Evolutionary conservation across 495 filamentous ascomycete genomes (phyloP), one percentile per base, ranked within the genome.

Genomic region (Aspergillus coremiiformis): DNA sequence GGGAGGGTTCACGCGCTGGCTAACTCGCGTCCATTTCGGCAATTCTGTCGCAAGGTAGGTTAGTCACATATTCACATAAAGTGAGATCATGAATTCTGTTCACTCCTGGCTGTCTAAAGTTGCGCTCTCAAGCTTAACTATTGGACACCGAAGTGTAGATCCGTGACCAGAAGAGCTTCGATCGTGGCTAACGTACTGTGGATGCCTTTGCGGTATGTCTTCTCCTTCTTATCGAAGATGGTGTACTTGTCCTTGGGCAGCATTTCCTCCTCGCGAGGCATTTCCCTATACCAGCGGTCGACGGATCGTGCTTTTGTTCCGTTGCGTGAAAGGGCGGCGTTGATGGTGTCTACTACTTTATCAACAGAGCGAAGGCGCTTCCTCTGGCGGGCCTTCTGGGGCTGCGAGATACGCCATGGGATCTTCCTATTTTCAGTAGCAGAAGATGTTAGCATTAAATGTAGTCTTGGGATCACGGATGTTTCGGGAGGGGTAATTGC

Each of bases 191-290:
- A 86, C 91, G 54, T 76, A 97, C 91, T 97, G 70, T 95, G 93
- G 63, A 97, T 89, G 15, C 87, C 84, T 81, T 98, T 98, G 66
- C 93, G 78, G 71, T 98, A 98, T 55, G 76, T 82, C 83, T 88
- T 95, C 76, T 85, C 91, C 69, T 96, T 96, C 58, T 90, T 83
- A 70, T 94, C 90, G 73, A 97, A 98, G 55, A 98, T 84, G 19
- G 91, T 95, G 74, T 98, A 98, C 70, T 98, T 98, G 71, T 98
- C 93, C 69, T 82, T 86, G 39, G 93, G 84, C 66, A 94, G 66
- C 93, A 98, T 98, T 77, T 97, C 90, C 66, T 82, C 80, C 79
- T 98, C 93, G 24, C 81, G 86, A 19, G 93, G 93, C 93, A 98
- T 98, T 71, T 95, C 89, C 47, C 72, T 75, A 71, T 89, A 95